Evolutionary conservation across 1,284 basidiomycete genomes (phyloP), one percentile per base, ranked within the genome.

Genomic region (Trichosporon faecale): DNA sequence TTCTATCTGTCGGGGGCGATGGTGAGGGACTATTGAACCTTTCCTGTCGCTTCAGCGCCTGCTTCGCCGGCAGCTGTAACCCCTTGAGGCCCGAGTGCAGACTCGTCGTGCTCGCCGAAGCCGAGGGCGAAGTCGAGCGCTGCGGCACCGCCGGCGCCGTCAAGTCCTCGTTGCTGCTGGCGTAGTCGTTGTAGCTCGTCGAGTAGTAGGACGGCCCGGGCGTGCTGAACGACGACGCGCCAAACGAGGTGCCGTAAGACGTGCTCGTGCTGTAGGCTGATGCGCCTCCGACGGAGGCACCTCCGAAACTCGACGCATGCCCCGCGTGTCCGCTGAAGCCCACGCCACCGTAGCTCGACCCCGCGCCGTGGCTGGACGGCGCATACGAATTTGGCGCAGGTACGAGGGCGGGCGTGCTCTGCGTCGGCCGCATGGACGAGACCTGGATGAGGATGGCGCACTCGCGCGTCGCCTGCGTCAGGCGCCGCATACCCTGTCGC

Each of bases 381-480:
- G 33, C 35, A 27, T 37, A 27, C 11, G 29, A 35, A 7, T 21
- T 33, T 6, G 21, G 33, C 5, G 35, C 49, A n/a, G 29, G 57
- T 2, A 61, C 57, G 2, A 40, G 37, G 14, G 64, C 73, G 0
- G 76, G 74, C 3, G 79, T 77, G 2, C 71, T 66, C 16, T 68
- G 71, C 1, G 75, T 74, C 4, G 82, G 80, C 31, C 79, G 75
- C 25, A 82, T 70, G 8, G 76, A 79, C 9, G 80, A 80, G 3
- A 84, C 83, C 68, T 83, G 81, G 25, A 85, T 78, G 64, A 84
- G 71, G 49, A 84, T 84, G 1, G 84, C 84, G 68, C 84, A 83
- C 74, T 85, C 85, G 65, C 84, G 76, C n/a, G 85, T 85, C 12
- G 82, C 79, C 73, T 84, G 83, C 14, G 84, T 85, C 21, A 85